A percentile compares a stretch with the other conserved stretches of the same genome.
These are phyloP conservation scores for Eimeria falciformis DNA, from an alignment of 169 alveolate species.

Conservation along the genomic window DNA sequence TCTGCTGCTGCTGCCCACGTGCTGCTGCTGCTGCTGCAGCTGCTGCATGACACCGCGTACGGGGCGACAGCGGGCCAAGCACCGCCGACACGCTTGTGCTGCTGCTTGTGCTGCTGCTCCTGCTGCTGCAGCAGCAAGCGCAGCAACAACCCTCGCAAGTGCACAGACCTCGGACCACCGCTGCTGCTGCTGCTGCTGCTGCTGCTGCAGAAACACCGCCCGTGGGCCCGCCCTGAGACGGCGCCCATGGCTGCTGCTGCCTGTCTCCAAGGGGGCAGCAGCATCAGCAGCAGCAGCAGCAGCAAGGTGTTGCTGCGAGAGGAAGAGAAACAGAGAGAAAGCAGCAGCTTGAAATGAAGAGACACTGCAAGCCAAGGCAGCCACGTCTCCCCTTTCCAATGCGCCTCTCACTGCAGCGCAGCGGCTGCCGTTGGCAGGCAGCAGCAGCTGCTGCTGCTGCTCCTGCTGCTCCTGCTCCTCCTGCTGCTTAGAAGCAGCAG, in stretches of 20 bases:
- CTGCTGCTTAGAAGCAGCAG: not conserved
- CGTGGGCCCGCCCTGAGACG: not conserved
- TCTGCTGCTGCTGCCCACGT: not conserved
- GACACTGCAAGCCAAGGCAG: not conserved
- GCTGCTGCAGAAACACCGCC: not conserved
- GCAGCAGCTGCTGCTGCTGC: conserved; percentile 36
- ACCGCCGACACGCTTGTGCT: no score
- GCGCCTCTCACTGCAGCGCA: conserved; percentile 9
- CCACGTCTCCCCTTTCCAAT: not conserved
- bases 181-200: conserved; percentile 20
- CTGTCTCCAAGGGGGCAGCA: conserved; percentile 19
- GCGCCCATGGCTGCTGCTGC: conserved; percentile 43
- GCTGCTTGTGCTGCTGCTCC: conserved; percentile 28
- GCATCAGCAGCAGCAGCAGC: conserved; percentile 44
- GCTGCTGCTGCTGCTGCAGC: conserved; percentile 62
- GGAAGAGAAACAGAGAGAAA: conserved; percentile 34
- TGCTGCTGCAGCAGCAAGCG: conserved; percentile 12
- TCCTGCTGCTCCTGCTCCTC: not conserved
- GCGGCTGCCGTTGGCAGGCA: conserved; percentile 19
- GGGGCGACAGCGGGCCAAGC: not conserved
- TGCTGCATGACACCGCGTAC: not conserved
- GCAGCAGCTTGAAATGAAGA: conserved; percentile 26
- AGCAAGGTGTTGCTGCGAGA: conserved; percentile 44
- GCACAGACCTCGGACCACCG: not conserved
- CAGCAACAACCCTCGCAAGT: not conserved